Base-by-base conservation (phyloP, 495 filamentous ascomycete genomes). In the Penicillium ucsense region DNA sequence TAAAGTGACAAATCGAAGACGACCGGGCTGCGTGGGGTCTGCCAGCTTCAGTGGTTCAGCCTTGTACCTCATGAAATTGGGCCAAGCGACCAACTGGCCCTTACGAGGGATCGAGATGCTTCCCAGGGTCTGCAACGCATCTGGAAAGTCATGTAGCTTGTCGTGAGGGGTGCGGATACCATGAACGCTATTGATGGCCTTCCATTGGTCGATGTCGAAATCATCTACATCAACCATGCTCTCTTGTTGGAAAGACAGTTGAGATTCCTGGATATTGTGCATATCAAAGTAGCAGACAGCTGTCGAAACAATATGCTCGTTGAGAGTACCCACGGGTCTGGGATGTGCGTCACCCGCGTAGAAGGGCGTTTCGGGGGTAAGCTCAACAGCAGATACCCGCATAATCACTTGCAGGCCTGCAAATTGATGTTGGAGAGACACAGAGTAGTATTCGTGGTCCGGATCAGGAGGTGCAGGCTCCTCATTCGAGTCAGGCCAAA, bases 31-130 rank as follows among this genome's bases (percentile, higher is more conserved):
- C 33, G n/a, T 35, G 35, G 45, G 35, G 34, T 46, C 45, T 46
- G 35, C 45, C 1, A 38, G n/a, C 31, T 37, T 27, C 27, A 46
- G 39, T 38, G 45, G 35, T 31, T 46, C 45, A 37, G 45, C 45
- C 45, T 46, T 38, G 8, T 6, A 46, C 45, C 37, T n/a, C 11
- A 49, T 27, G 38, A 35, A 39, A 49, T 33, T 49, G 12, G 47
- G 47, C 47, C 39, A 49, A 49, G 47, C 40, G 39, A 49, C 34
- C 43, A 49, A 43, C 28, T 49, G 47, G n/a, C 47, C 39, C 38
- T 37, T 49, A 34, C 41, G 40, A 43, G 40, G 44, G 38, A 43
- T 43, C 27, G 39, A 41, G 47, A 49, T 38, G 20, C 40, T 43
- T 41, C 47, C 47, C 27, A 49, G 31, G 39, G 34, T 43, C 47